phyloP scores from a whole-genome alignment of 73 alveolate genomes.

The Durusdinium trenchii region DNA sequence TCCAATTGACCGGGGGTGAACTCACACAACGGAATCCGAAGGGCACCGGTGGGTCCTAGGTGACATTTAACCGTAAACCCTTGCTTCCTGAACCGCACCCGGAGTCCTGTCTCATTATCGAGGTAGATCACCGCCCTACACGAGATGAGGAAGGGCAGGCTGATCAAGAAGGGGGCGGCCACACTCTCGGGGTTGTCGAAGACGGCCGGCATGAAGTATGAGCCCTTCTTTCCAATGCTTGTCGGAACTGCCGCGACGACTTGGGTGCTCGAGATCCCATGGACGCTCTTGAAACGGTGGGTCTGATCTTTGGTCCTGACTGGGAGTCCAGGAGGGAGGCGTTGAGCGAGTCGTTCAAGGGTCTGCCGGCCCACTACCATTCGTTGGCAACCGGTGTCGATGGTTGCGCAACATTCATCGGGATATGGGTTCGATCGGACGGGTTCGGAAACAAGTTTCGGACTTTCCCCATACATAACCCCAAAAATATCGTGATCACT shows the following conservation, averaged over 20 bases:
- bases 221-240: not conserved
- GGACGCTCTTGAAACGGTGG: not conserved
- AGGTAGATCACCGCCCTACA: not conserved
- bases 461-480: not conserved
- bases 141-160: not conserved
- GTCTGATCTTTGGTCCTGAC: not conserved
- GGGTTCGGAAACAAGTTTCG: not conserved
- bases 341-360: not conserved
- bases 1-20: too few species aligned
- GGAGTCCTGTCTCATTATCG: too few species aligned
- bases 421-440: not conserved
- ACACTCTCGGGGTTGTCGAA: not conserved
- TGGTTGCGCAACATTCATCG: not conserved
- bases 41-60: too few species aligned
- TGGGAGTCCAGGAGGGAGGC: not conserved
- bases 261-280: not conserved
- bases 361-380: not conserved
- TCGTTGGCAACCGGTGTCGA: conserved; percentile 33
- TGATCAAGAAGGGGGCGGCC: not conserved
- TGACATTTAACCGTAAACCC: not conserved
- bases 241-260: not conserved
- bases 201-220: not conserved
- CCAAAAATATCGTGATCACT: too few species aligned
- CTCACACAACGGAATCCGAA: too few species aligned
- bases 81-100: too few species aligned